Base-by-base conservation (phyloP, 2,329 filamentous ascomycete genomes). In the Ceratocystis harringtonii region DNA sequence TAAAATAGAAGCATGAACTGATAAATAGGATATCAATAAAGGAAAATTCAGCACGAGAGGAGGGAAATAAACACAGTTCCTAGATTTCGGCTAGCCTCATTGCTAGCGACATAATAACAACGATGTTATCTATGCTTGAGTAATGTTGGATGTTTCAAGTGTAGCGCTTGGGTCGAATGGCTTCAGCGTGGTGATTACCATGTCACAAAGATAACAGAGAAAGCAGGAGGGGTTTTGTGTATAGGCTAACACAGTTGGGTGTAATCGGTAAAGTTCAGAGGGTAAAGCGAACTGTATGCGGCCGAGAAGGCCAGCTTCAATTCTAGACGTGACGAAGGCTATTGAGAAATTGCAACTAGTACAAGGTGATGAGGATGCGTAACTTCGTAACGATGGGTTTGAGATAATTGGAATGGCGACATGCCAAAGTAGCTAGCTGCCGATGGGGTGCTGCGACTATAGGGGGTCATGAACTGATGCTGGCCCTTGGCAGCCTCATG, bases 1-100 rank as follows among this genome's bases (percentile, higher is more conserved):
- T 71, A 68, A 57, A 68, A 68, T 15, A 63, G 70, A 71, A 32
- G 61, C 19, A 19, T 52, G 28, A 61, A 44, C n/a, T 25, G 25
- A 25, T 15, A 30, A 15, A 65, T 52, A 43, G 25, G 41, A 61
- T 60, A 30, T 8, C 30, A 55, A 19, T 52, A 5, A 17, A 60
- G 41, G 43, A 65, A 36, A 52, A 61, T 41, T 41, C 10, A 41
- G 15, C 36, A 25, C 36, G 17, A 43, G 28, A 60, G 41, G 19
- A 60, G 55, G 28, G 6, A 65, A 65, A 45, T 36, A 41, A 52
- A 25, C 48, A 7, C 22, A 10, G 8, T 28, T 15, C 36, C 36
- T 41, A 41, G 36, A 41, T 41, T 41, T 15, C 36, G 36, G 10
- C 36, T 41, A 41, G 8, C 36, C 10, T 41, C 36, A 3, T 41